Base-by-base conservation (phyloP, 768 basidiomycete genomes). In the Suillus fuscotomentosus region DNA sequence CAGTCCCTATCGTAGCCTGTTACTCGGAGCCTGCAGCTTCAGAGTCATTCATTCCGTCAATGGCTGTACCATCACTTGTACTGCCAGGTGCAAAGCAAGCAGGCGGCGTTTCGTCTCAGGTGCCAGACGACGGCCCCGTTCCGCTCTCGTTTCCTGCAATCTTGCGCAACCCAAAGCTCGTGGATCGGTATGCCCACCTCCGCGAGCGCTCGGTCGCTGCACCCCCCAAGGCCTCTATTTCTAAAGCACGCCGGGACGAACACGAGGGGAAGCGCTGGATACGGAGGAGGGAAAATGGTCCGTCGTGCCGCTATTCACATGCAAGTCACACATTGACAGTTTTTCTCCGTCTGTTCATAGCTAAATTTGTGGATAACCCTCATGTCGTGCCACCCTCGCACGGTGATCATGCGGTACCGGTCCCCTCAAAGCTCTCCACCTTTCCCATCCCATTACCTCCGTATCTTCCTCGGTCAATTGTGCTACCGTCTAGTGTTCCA, bases 251-350 rank as follows among this genome's bases (percentile, higher is more conserved):
- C 45, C 78, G 87, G 60, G 83, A 84, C 63, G 86, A 88, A 59
- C 88, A 86, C 60, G 89, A 91, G 67, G 92, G 92, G 42, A 93
- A 90, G 74, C 88, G 90, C 41, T 91, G 88, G 88, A 75, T 86
- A 5, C 78, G 90, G 67, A 83, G 92, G 22, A 90, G 86, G 70
- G 91, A 92, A 68, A 94, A 94, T 61, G 87, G 92, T 92, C 55
- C 60, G 82, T 75, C 61, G 57, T 54, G 61, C 17, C 24, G 27
- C 36, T 48, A 27, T 57, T 61, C 53, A 36, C 20, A 17, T n/a
- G 7, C 36, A 62, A 51, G 1, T 50, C 27, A 61, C 56, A 11
- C 48, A 60, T 48, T 64, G 61, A 68, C 66, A 51, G n/a, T 54
- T 20, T 20, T n/a, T 39, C 36, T 34, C 42, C 24, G 27, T 41